Base-by-base conservation (phyloP, 495 filamentous ascomycete species). In the Aspergillus sparsus region DNA sequence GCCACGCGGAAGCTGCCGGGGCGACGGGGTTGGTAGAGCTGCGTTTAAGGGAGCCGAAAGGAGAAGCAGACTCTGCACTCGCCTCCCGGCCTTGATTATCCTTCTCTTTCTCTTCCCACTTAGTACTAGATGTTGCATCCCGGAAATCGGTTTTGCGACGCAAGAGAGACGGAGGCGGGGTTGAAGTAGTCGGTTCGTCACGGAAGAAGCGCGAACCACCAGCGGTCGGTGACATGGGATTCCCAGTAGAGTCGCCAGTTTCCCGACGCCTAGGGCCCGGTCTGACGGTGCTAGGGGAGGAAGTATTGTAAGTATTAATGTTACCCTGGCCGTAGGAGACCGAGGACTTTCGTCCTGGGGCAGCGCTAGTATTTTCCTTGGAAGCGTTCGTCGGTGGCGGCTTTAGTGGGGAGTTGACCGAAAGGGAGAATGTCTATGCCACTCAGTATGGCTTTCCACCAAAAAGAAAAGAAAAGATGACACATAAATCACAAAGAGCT, bases 341-440 rank as follows among this genome's bases (percentile, higher is more conserved):
- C 1, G 91, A 96, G 11, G 83, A 76, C 73, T 93, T 95, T 53
- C 93, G 89, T 53, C 84, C 83, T 69, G 82, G 80, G 37, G 81
- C 67, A 47, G 82, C 78, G n/a, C 74, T 75, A 41, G 75, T 77
- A 42, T 79, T 83, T 47, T 95, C 91, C 67, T 96, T 93, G 62
- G 81, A 84, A 49, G 78, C 71, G 58, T 80, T 85, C 64, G 88
- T 89, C 44, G 84, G 84, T 7, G 89, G 91, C 12, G 89, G 89
- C 73, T 97, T 98, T 45, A 97, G 77, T 21, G 91, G 87, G 12
- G 94, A 97, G 70, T 98, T 98, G 64, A 98, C 90, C 49, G 93
- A 93, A 44, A 82, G 81, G 34, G 87, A 74, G 73, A 98, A 97
- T 53, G 89, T 76, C 85, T 92, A 63, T 33, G 54, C 51, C 51